Conservation (phyloP, 2,329 filamentous ascomycete genomes). For the Botryotinia globosa region DNA sequence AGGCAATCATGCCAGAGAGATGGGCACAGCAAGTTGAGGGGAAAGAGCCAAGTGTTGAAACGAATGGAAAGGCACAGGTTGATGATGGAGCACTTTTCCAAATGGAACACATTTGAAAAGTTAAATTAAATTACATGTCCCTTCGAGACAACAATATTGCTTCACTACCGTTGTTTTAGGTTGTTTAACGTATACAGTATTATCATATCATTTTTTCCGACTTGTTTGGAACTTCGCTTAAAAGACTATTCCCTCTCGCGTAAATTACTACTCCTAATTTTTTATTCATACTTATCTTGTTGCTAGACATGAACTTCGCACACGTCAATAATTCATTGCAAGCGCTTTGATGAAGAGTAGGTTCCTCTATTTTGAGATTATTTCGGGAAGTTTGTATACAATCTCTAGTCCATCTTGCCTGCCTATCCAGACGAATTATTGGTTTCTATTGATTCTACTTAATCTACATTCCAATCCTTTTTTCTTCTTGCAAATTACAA, state of each 20-base stretch:
- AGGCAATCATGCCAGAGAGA: conserved; percentile 53
- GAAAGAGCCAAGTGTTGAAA: background rate
- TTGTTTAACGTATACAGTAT: too few relatives aligned
- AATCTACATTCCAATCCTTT: background rate
- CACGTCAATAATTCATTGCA: background rate
- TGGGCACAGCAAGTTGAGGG: conserved; percentile 42
- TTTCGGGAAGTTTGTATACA: too few relatives aligned
- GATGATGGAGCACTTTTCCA: conserved; percentile 22
- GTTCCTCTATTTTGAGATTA: background rate
- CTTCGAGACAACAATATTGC: background rate
- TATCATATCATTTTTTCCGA: background rate
- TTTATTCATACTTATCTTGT: background rate
- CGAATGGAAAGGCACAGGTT: background rate
- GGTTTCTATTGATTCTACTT: background rate
- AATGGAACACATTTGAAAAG: conserved; percentile 21
- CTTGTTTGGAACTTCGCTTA: background rate
- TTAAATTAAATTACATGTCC: background rate
- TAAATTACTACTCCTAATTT: background rate
- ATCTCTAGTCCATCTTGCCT: too few relatives aligned
- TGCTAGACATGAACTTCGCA: background rate
- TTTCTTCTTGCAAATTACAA: too few relatives aligned
- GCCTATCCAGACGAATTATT: fast-evolving
- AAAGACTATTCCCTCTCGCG: background rate
- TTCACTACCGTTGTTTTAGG: background rate
- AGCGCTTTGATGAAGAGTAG: background rate